Evolutionary conservation across 352 stramenopile species (phyloP).

Genomic region (Phytophthora cryptogea): DNA sequence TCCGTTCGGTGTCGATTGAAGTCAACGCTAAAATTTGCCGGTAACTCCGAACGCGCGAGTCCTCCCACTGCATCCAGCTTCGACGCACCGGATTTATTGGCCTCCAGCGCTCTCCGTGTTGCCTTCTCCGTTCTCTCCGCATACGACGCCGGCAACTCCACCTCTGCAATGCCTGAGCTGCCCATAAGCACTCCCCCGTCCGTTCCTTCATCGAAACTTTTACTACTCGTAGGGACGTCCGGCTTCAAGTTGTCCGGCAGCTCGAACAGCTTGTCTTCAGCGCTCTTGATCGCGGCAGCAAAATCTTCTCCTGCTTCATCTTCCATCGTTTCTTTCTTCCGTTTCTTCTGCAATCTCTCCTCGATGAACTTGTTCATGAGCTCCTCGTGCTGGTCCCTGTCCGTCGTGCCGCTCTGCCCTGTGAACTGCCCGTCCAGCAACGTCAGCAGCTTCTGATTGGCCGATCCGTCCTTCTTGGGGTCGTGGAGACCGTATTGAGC

Average conservation of each 20-base stretch:
- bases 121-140: slow-evolving; percentile 54
- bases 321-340: slow-evolving; percentile 6
- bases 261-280: slow-evolving; percentile 73
- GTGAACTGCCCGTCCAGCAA: slow-evolving; percentile 85
- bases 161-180: slow-evolving; percentile 80
- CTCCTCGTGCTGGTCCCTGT: slow-evolving; percentile 78
- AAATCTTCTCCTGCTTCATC: not conserved
- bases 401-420: slow-evolving; percentile 59
- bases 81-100: slow-evolving; percentile 1
- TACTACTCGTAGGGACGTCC: slow-evolving; percentile 41
- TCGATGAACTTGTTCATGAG: slow-evolving; percentile 88
- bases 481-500: slow-evolving; percentile 73
- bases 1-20: slow-evolving; percentile 77
- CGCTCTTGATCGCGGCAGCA: slow-evolving; percentile 28
- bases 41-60: slow-evolving; percentile 60
- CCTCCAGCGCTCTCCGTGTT: slow-evolving; percentile 52
- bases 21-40: slow-evolving; percentile 77
- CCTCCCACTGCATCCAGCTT: slow-evolving; percentile 31
- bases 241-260: slow-evolving; percentile 62
- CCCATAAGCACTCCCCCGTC: slow-evolving; percentile 73
- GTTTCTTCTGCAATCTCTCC: slow-evolving; percentile 63
- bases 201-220: slow-evolving; percentile 44
- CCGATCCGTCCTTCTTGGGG: slow-evolving; percentile 70
- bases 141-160: slow-evolving; percentile 67
- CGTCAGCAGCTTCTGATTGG: slow-evolving; percentile 71